Conservation (phyloP, 345 rosid genomes). For the Dipteronia dyeriana region DNA sequence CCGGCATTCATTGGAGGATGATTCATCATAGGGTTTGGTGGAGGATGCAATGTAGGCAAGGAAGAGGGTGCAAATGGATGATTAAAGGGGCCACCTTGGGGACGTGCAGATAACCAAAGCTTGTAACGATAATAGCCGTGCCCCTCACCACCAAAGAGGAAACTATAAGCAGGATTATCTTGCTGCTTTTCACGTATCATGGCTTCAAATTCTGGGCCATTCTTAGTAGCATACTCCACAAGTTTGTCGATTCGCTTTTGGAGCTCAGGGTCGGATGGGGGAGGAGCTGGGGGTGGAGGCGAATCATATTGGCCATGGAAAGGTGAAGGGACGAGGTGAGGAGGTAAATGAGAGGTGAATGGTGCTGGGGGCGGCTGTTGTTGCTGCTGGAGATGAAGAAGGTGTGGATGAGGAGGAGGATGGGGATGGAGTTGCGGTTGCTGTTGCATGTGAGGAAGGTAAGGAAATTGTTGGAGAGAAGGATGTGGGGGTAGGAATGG, state of each 20-base stretch:
- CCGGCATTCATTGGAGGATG: slow-evolving; percentile 44
- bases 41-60: slow-evolving; percentile 60
- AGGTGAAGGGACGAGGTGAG: slow-evolving; percentile 66
- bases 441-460: slow-evolving; percentile 76
- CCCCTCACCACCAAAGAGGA: slow-evolving; percentile 94
- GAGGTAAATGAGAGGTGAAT: slow-evolving; percentile 68
- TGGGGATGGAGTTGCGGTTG: slow-evolving; percentile 55
- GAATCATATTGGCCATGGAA: slow-evolving; percentile 71
- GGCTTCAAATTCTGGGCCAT: slow-evolving; percentile 95
- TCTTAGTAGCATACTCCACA: slow-evolving; percentile 85
- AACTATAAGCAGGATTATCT: slow-evolving; percentile 88
- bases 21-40: slow-evolving; percentile 68
- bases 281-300: slow-evolving; percentile 65
- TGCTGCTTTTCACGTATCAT: slow-evolving; percentile 95
- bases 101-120: slow-evolving; percentile 70
- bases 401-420: slow-evolving; percentile 60
- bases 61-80: slow-evolving; percentile 62
- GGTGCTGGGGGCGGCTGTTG: slow-evolving; percentile 56
- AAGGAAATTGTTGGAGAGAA: slow-evolving; percentile 82
- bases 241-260: slow-evolving; percentile 97
- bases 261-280: slow-evolving; percentile 95
- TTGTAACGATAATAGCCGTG: slow-evolving; percentile 84
- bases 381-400: slow-evolving; percentile 63
- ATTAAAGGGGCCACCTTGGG: slow-evolving; percentile 61
- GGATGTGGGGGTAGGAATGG: slow-evolving; percentile 77